Conservation (phyloP, 371 early-diverging fungal species). For the Actinomucor elegans region DNA sequence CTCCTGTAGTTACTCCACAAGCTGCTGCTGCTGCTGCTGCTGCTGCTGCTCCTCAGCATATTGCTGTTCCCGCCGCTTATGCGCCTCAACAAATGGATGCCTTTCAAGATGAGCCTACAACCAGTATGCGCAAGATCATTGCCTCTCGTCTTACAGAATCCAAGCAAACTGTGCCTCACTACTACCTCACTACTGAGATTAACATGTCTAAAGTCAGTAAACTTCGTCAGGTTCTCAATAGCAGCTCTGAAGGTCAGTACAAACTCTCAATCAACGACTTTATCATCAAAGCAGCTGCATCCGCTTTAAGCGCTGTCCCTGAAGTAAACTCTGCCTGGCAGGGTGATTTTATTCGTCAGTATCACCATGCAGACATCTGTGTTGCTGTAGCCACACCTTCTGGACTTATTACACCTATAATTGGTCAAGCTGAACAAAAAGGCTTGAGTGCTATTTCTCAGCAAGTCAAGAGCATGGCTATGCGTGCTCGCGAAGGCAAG, state of each 20-base stretch:
- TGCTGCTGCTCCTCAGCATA: constrained; percentile 42
- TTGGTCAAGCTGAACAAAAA: constrained; percentile 78
- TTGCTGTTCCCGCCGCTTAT: constrained; percentile 47
- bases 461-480: constrained; percentile 85
- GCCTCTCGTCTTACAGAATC: constrained; percentile 83
- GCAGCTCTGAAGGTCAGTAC: constrained; percentile 81
- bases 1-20: constrained; percentile 22
- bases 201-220: constrained; percentile 85
- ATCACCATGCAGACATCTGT: constrained; percentile 90
- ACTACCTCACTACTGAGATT: constrained; percentile 90
- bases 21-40: constrained; percentile 40
- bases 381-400: constrained; percentile 94
- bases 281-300: constrained; percentile 93
- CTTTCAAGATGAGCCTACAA: constrained; percentile 81
- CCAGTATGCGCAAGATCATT: constrained; percentile 94
- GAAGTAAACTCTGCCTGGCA: constrained; percentile 97
- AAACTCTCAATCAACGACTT: constrained; percentile 98
- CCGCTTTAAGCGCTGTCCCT: constrained; percentile 91
- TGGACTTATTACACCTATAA: constrained; percentile 97
- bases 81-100: constrained; percentile 57
- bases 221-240: constrained; percentile 91
- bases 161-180: constrained; percentile 93
- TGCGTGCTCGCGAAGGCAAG: constrained; percentile 86
- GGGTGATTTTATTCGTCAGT: constrained; percentile 90
- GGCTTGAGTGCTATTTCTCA: constrained; percentile 87